Conservation (phyloP, 495 filamentous ascomycete genomes). For the Neurospora sp. region DNA sequence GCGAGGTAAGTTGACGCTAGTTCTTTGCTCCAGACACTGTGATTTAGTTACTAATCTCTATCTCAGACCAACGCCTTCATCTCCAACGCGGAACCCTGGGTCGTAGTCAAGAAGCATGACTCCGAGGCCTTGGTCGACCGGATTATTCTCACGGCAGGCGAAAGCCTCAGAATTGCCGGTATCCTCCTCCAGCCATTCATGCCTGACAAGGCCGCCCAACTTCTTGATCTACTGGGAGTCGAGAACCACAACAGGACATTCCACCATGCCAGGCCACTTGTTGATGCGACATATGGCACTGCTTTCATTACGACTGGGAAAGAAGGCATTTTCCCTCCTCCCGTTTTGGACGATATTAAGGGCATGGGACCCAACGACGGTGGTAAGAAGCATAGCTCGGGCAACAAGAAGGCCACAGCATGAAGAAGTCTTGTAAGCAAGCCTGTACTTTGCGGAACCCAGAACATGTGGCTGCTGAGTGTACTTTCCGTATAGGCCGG, state of each 20-base stretch:
- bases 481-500: background rate
- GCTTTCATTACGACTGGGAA: slow-evolving; percentile 37
- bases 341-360: slow-evolving; percentile 22
- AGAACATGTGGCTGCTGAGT: background rate
- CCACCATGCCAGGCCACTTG: slow-evolving; percentile 42
- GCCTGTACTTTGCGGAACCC: background rate
- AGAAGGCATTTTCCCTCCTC: slow-evolving; percentile 26
- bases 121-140: slow-evolving; percentile 11
- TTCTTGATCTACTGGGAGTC: slow-evolving; percentile 75
- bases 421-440: background rate
- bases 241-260: slow-evolving; percentile 46
- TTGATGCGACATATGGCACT: slow-evolving; percentile 60
- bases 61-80: slow-evolving; percentile 64
- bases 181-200: slow-evolving; percentile 90
- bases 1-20: slow-evolving; percentile 30
- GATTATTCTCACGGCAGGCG: slow-evolving; percentile 59
- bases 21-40: background rate
- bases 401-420: background rate
- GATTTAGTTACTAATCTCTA: slow-evolving; percentile 8
- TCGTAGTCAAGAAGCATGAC: slow-evolving; percentile 5
- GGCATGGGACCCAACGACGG: background rate
- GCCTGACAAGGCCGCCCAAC: slow-evolving; percentile 61
- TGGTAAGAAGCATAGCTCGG: background rate
- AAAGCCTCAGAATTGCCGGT: slow-evolving; percentile 68
- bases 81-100: slow-evolving; percentile 26